Percentiles rank a stretch among this genome's conserved stretches.
These are phyloP conservation scores for Ophiostoma ulmi DNA, from an alignment of 2,329 filamentous ascomycete genomes.

Conservation along the genomic window DNA sequence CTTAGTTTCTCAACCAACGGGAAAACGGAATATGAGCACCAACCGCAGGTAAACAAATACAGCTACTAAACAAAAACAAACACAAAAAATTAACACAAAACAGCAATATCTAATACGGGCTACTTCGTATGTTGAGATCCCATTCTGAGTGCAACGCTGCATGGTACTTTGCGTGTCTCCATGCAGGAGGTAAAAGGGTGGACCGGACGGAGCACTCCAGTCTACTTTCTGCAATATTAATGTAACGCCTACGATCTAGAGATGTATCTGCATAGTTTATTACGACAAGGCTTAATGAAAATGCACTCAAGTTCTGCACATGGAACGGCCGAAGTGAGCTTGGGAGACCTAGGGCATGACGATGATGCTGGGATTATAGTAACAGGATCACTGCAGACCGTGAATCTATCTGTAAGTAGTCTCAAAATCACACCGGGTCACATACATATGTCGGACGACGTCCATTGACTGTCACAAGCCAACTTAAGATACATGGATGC, in stretches of 20 bases:
- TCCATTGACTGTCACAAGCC: not conserved
- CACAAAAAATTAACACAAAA: not conserved
- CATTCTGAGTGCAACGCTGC: slow-evolving; percentile 4
- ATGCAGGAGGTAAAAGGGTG: slow-evolving; percentile 7
- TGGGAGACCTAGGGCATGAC: not conserved
- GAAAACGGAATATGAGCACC: not conserved
- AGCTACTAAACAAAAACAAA: not conserved
- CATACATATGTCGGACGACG: not conserved
- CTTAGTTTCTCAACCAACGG: not conserved
- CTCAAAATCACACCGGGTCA: not conserved
- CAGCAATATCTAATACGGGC: not conserved
- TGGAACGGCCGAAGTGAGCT: not conserved
- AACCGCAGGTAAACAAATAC: not conserved
- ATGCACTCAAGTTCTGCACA: not conserved
- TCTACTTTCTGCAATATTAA: not conserved
- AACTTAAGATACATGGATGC: not conserved
- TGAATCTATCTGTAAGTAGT: not conserved
- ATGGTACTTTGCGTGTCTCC: slow-evolving; percentile 9
- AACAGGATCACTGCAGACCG: not conserved
- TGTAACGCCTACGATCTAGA: not conserved
- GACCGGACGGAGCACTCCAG: not conserved
- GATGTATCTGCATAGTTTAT: not conserved
- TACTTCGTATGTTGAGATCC: not conserved
- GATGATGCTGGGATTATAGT: not conserved
- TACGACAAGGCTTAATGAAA: not conserved